These are phyloP conservation scores for Alloteropsis semialata DNA, from an alignment of 176 grass and related monocot species.

Conservation along the genomic window DNA sequence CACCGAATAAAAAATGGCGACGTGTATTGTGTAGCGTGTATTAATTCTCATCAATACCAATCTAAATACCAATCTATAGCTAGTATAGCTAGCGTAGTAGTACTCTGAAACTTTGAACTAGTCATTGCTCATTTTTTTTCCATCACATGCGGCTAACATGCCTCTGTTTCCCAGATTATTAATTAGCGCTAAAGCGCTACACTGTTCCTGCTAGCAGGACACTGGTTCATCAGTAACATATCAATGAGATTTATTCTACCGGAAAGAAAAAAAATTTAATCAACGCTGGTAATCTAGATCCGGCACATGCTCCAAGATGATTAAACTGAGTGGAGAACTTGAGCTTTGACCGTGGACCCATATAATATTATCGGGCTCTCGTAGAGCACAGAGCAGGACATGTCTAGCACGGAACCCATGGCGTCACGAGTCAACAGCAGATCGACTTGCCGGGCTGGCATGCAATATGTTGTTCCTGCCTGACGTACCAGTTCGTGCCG, in stretches of 20 bases:
- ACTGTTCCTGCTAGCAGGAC: neutral
- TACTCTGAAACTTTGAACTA: neutral
- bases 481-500: neutral
- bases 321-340: neutral
- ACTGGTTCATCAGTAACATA: no score
- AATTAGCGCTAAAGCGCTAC: no score
- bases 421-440: constrained; percentile 25
- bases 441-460: neutral
- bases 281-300: neutral
- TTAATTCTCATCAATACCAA: neutral
- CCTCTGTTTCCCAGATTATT: no score
- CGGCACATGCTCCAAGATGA: neutral
- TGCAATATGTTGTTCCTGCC: neutral
- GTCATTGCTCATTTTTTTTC: neutral
- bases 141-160: neutral
- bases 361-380: no score
- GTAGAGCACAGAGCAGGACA: no score
- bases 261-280: neutral
- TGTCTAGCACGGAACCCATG: constrained; percentile 34
- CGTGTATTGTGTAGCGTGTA: neutral
- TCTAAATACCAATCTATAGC: no score
- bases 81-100: neutral
- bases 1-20: no score
- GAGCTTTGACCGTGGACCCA: neutral
- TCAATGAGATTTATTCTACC: no score